Conservation (phyloP, 225 moss, liverwort and hornwort genomes). For the Straminergon stramineum region DNA sequence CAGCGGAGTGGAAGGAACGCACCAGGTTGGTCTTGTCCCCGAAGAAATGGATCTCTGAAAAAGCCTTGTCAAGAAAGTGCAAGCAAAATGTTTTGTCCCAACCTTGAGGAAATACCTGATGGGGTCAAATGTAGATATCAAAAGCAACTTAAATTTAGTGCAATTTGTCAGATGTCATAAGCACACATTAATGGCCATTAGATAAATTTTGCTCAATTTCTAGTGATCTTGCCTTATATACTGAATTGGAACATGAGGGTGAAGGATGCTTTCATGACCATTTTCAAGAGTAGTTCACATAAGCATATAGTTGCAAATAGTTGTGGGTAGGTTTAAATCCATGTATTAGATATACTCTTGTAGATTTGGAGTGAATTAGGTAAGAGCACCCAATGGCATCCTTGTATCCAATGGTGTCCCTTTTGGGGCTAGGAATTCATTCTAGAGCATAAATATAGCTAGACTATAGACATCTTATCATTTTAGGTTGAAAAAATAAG, state of each 20-base stretch:
- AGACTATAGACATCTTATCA: no score
- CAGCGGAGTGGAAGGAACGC: background rate
- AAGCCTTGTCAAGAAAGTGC: constrained; percentile 52
- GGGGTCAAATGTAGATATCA: background rate
- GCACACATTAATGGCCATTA: background rate
- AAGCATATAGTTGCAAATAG: background rate
- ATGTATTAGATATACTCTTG: rapidly evolving
- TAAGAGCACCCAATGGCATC: no score
- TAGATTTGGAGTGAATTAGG: background rate
- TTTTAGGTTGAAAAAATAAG: no score
- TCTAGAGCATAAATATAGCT: no score
- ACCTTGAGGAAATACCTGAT: constrained; percentile 70
- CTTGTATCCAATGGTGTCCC: no score
- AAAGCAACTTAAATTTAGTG: background rate
- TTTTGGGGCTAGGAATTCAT: no score
- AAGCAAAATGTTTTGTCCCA: constrained; percentile 92
- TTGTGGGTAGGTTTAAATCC: background rate
- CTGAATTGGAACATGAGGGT: background rate
- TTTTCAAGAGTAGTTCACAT: background rate
- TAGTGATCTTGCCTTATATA: background rate
- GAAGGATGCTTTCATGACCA: background rate
- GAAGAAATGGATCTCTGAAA: constrained; percentile 77
- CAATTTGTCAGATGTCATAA: background rate
- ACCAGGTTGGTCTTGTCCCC: constrained; percentile 69
- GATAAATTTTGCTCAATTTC: background rate